Base-by-base conservation (phyloP, 2,329 filamentous ascomycete genomes). In the Akanthomyces uredinophilus region DNA sequence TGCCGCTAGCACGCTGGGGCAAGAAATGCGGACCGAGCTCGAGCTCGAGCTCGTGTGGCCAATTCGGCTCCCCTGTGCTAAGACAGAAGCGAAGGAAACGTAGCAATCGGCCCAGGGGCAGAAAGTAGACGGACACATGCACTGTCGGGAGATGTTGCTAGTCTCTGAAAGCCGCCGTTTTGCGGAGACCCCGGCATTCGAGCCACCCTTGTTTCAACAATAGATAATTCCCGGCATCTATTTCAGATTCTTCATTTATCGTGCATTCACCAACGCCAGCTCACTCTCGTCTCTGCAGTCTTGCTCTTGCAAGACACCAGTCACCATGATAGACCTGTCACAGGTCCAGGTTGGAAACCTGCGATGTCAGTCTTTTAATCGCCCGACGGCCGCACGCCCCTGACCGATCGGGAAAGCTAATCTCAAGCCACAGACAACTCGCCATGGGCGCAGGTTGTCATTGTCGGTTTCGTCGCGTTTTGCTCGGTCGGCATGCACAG, bases 401-500 rank as follows among this genome's bases (percentile, higher is more conserved):
- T 52, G 50, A 52, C n/a, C 50, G 2, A 54, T 41, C 22, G n/a
- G 29, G 22, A 27, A 41, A 37, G 32, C 50, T 52, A 52, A 52
- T 52, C 20, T 43, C 41, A 37, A 56, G 41, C 39, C 53, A 27
- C 61, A 62, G 61, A 55, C 41, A 56, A 62, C 20, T 62, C 61
- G 49, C 61, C 52, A 62, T 68, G 66, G 64, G 64, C 64, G 10
- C 66, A 68, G 53, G 64, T 66, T 56, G 43, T 63, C 60, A 65
- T 68, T 32, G 63, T 68, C 24, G 66, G 66, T 27, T 66, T 66
- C 20, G 66, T 67, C 49, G 65, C 66, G 5, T 68, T 68, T 43
- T 68, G 65, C 62, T 67, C 66, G 14, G 66, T 68, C 22, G 66
- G 66, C 63, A 68, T 68, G 66, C 66, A 65, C 43, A 66, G 64